Conservation (phyloP, 192 early-diverging fungal species). For the Glomus cerebriforme region DNA sequence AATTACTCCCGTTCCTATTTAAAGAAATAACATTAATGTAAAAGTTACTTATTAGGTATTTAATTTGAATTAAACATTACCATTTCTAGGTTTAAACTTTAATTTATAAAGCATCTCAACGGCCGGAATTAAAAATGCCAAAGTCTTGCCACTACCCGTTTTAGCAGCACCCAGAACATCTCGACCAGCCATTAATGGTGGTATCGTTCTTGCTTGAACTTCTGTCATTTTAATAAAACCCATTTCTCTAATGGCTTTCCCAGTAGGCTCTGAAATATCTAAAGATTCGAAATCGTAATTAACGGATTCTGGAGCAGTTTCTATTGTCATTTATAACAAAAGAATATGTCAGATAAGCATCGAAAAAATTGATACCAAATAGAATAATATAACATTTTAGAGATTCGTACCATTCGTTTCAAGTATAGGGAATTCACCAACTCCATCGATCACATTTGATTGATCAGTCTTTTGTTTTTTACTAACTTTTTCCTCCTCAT, state of each 20-base stretch:
- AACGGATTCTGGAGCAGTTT: conserved; percentile 21
- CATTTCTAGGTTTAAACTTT: conserved; percentile 97
- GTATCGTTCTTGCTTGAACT: conserved; percentile 94
- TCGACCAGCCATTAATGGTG: conserved; percentile 91
- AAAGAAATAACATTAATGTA: neutral
- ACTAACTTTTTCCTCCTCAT: conserved; percentile 15
- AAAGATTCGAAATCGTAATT: conserved; percentile 74
- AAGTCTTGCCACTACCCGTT: conserved; percentile 92
- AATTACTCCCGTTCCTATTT: conserved; percentile 82
- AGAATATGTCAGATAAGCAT: neutral
- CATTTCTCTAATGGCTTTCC: conserved; percentile 86
- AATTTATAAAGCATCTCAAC: conserved; percentile 87
- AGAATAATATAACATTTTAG: neutral
- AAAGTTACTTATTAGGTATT: neutral
- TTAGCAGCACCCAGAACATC: conserved; percentile 99
- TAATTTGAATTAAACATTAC: conserved; percentile 38
- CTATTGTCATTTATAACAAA: conserved; percentile 5
- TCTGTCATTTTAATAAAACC: conserved; percentile 95
- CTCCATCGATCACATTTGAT: conserved; percentile 2
- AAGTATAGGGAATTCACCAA: neutral
- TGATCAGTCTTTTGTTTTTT: neutral
- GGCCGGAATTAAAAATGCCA: conserved; percentile 95
- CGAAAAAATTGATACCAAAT: neutral
- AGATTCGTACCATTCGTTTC: neutral
- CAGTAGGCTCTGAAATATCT: conserved; percentile 77